phyloP scores from a whole-genome alignment of 2,329 filamentous ascomycete genomes.

The Monosporascus sp. region DNA sequence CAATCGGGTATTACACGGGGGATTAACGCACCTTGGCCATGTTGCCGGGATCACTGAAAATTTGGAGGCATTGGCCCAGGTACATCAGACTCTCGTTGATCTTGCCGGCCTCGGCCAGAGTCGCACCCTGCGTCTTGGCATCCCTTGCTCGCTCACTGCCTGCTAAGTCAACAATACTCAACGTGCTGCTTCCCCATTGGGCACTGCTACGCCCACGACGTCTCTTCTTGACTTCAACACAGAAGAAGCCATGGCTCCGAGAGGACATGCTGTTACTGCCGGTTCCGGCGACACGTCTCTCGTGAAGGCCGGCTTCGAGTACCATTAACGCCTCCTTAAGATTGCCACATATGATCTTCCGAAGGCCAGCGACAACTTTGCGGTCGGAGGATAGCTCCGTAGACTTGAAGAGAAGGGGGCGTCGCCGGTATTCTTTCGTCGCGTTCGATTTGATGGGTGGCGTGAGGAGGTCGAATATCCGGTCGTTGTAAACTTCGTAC shows the following conservation, averaged over 20 bases:
- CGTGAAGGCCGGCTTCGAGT: constrained; percentile 81
- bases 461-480: constrained; percentile 88
- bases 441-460: constrained; percentile 53
- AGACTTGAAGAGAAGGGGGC: constrained; percentile 83
- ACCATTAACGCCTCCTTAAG: constrained; percentile 84
- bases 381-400: constrained; percentile 83
- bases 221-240: constrained; percentile 88
- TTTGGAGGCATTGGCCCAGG: constrained; percentile 91
- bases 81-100: constrained; percentile 99
- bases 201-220: constrained; percentile 41
- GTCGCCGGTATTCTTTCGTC: constrained; percentile 68
- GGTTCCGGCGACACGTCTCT: constrained; percentile 83
- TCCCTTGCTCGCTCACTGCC: constrained; percentile 90
- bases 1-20: too few species aligned
- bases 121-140: constrained; percentile 89
- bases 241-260: constrained; percentile 93
- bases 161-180: constrained; percentile 88
- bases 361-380: constrained; percentile 90
- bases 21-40: constrained; percentile 60
- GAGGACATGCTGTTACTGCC: constrained; percentile 91
- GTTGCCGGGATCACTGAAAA: constrained; percentile 76
- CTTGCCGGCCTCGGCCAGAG: constrained; percentile 91
- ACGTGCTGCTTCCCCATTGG: constrained; percentile 69
- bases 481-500: constrained; percentile 99
- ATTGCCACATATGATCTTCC: constrained; percentile 80